phyloP scores from a whole-genome alignment of 768 basidiomycete species.

The Floccularia luteovirens region DNA sequence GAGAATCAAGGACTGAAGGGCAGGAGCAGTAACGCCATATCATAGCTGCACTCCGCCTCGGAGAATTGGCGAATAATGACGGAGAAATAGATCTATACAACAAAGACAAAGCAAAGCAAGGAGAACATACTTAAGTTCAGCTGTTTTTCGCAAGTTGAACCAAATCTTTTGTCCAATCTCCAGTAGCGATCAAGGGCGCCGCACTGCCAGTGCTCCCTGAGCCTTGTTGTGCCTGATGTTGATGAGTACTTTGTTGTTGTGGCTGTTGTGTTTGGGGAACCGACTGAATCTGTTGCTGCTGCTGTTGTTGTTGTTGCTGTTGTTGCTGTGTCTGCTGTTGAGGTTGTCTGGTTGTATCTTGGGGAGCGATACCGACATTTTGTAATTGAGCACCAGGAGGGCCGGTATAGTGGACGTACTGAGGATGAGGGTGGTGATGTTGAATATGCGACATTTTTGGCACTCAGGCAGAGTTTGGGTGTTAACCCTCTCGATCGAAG shows the following conservation, averaged over 20 bases:
- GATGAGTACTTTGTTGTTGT: neutral
- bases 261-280: constrained; percentile 9
- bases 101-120: neutral
- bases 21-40: no score
- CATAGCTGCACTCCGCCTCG: neutral
- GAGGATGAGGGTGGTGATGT: constrained; percentile 25
- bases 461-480: neutral
- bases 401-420: constrained; percentile 29
- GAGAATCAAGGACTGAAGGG: no score
- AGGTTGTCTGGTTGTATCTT: constrained; percentile 18
- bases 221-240: neutral
- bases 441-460: constrained; percentile 38
- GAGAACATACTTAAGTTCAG: constrained; percentile 73
- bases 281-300: constrained; percentile 12
- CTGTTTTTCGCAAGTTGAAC: constrained; percentile 83
- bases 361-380: constrained; percentile 15
- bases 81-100: constrained; percentile 2
- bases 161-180: constrained; percentile 84
- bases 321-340: constrained; percentile 11
- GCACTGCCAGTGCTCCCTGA: constrained; percentile 1
- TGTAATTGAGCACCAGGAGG: constrained; percentile 15
- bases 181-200: constrained; percentile 62
- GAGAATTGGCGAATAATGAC: neutral
- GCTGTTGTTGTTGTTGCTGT: constrained; percentile 18
- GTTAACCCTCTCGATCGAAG: constrained; percentile 1